phyloP scores from a whole-genome alignment of 108 stramenopile species.

The Nitzschia sp. region DNA sequence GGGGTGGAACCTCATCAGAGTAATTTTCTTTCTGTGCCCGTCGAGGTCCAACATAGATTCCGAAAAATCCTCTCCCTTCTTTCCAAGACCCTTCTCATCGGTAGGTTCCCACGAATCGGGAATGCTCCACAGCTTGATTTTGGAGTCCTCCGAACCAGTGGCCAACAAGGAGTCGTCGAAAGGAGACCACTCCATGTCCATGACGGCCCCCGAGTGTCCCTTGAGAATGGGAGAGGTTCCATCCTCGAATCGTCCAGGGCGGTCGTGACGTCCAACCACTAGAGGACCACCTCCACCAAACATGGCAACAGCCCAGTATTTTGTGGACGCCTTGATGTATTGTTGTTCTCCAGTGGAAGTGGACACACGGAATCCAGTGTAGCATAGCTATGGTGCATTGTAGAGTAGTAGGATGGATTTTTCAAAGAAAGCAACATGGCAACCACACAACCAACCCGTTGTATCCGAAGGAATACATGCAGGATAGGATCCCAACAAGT shows the following conservation, averaged over 20 bases:
- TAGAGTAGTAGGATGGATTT: too few relatives aligned
- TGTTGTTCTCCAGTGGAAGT: constrained; percentile 97
- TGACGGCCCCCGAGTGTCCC: constrained; percentile 90
- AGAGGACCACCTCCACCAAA: constrained; percentile 94
- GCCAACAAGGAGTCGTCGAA: constrained; percentile 94
- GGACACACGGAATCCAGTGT: constrained; percentile 84
- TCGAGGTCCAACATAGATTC: constrained; percentile 86
- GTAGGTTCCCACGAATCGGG: constrained; percentile 91
- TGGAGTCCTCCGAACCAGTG: constrained; percentile 90
- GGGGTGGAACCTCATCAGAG: constrained; percentile 91
- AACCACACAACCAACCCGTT: too few relatives aligned
- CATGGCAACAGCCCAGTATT: constrained; percentile 96
- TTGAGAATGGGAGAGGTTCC: constrained; percentile 75
- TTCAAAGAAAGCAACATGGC: too few relatives aligned
- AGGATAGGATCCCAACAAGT: too few relatives aligned
- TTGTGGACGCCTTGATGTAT: constrained; percentile 98
- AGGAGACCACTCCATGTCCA: constrained; percentile 98
- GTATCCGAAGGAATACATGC: too few relatives aligned
- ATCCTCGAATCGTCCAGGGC: constrained; percentile 82
- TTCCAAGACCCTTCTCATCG: constrained; percentile 85
- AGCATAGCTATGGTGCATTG: constrained; percentile 51
- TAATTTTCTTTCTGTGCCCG: constrained; percentile 93
- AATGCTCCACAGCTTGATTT: constrained; percentile 96
- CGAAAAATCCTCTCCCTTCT: constrained; percentile 72
- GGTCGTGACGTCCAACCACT: constrained; percentile 80